phyloP scores from a whole-genome alignment of 257 asterid genomes.

The Oldenlandia corymbosa region DNA sequence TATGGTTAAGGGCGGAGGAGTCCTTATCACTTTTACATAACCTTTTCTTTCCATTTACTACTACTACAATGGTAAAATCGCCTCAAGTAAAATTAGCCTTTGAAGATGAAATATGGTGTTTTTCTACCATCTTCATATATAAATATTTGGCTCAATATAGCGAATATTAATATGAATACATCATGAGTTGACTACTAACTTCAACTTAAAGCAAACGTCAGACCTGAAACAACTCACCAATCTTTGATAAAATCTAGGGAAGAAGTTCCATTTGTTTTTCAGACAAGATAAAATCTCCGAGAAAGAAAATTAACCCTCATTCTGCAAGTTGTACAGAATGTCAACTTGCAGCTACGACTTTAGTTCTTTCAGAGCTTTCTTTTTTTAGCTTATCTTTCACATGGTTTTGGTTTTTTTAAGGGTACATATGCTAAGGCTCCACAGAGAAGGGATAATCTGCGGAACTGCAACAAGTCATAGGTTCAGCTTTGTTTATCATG shows the following conservation, averaged over 20 bases:
- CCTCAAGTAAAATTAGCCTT: too few relatives aligned
- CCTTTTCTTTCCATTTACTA: too few relatives aligned
- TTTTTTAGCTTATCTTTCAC: not conserved
- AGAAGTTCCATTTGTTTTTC: slow-evolving; percentile 1
- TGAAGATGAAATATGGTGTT: too few relatives aligned
- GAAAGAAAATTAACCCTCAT: not conserved
- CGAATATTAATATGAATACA: not conserved
- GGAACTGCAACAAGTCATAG: slow-evolving; percentile 23
- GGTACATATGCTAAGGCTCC: slow-evolving; percentile 15
- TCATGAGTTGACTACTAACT: not conserved
- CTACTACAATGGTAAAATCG: too few relatives aligned
- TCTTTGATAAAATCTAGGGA: slow-evolving; percentile 3
- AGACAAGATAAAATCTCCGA: not conserved
- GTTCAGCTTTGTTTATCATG: slow-evolving; percentile 38
- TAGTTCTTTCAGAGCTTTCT: not conserved
- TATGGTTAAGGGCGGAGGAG: too few relatives aligned
- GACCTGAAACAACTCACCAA: not conserved
- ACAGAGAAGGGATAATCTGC: slow-evolving; percentile 18
- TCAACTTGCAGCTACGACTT: not conserved
- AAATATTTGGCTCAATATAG: not conserved
- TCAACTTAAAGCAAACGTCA: not conserved
- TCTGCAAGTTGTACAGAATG: slow-evolving; percentile 3
- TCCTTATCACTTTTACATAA: too few relatives aligned
- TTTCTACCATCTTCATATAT: too few relatives aligned
- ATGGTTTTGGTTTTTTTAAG: not conserved